phyloP scores from a whole-genome alignment of 2,329 filamentous ascomycete species.

The Penicillium sp. region DNA sequence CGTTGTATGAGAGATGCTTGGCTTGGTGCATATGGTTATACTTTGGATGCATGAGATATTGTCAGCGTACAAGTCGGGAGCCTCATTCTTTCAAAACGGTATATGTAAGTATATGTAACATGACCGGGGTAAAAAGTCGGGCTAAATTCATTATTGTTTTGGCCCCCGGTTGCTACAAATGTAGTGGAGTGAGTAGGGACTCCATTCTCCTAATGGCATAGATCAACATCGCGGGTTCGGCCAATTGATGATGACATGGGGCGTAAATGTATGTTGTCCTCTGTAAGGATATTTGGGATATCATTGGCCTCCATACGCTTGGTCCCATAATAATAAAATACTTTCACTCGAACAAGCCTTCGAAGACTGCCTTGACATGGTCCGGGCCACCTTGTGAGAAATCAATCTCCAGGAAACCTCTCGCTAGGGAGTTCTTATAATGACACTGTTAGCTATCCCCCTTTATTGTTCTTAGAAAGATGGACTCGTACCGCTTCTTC shows the following conservation, averaged over 20 bases:
- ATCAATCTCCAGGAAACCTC: conserved; percentile 14
- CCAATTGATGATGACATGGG: conserved; percentile 2
- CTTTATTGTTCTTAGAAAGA: background rate
- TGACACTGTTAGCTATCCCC: conserved; percentile 2
- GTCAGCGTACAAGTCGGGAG: background rate
- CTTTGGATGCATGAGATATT: background rate
- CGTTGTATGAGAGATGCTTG: background rate
- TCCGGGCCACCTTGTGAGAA: conserved; percentile 5
- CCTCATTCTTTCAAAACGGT: background rate
- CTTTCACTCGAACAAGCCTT: conserved; percentile 8
- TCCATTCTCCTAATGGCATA: conserved; percentile 8
- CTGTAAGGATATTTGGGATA: background rate
- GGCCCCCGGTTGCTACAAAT: background rate
- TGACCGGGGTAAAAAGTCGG: background rate
- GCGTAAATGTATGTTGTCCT: background rate
- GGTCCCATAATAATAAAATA: background rate
- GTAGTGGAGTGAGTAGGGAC: background rate
- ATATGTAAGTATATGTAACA: background rate
- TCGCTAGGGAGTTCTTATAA: conserved; percentile 12
- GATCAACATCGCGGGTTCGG: background rate
- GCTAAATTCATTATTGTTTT: conserved; percentile 2
- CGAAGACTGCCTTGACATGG: conserved; percentile 7
- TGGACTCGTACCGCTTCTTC: conserved; percentile 50
- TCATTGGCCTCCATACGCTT: background rate
- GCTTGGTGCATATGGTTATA: background rate